Base-by-base conservation (phyloP, 1,284 basidiomycete species). In the Puccinia coronata region DNA sequence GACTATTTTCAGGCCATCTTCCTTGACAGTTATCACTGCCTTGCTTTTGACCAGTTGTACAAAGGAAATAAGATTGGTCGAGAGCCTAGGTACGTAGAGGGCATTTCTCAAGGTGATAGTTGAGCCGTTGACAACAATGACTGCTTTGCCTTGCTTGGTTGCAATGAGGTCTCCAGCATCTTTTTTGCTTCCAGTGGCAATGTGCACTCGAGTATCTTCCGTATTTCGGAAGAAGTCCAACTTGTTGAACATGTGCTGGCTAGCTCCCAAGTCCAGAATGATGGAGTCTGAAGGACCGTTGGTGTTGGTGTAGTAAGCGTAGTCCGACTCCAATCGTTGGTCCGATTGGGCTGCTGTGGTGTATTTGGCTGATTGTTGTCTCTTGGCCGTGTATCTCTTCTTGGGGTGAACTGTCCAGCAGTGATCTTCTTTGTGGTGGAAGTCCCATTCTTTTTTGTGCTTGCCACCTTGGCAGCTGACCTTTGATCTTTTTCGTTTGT, bases 21-120 rank as follows among this genome's bases (percentile, higher is more conserved):
- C 34, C 1, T 12, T 5, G 2, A n/a, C 31, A 6, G 11, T 34
- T 14, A 61, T 16, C 20, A 36, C 31, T 8, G 59, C 59, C 36
- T 61, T 14, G 11, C 25, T n/a, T 61, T 36, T 61, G 28, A 61
- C 25, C 31, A 61, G 59, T 34, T 61, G 59, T 36, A n/a, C 59
- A 20, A 61, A 61, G 65, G 65, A 51, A 55, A 72, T 72, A 2
- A 72, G n/a, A 23, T 72, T 72, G 18, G 23, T 9, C 43, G 28
- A 2, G 2, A 1, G 55, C n/a, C 23, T 53, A 34, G 16, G 70
- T 1, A 72, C 47, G 25, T 34, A 72, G 4, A 71, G 49, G 3
- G 43, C 20, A 51, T 71, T 51, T 25, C 31, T n/a, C 4, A 71
- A 23, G 8, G 16, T 25, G 36, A 39, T 65, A 14, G n/a, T 28